A percentile compares a stretch with the other conserved stretches of the same genome.
phyloP scores from a whole-genome alignment of 176 grass and related monocot genomes.

The Stipa capillata region DNA sequence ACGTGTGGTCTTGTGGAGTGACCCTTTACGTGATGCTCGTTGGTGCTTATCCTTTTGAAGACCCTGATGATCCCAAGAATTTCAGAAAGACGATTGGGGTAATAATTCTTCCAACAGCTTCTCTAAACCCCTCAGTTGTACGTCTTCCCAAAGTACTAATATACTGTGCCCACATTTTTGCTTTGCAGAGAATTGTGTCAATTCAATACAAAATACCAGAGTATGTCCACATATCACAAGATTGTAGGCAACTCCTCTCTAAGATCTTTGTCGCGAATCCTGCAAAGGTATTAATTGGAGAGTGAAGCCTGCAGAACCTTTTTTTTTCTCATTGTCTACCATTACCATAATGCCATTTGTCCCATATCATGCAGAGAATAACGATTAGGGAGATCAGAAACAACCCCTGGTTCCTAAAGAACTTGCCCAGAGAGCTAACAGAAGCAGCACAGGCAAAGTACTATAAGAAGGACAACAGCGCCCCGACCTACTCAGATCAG shows the following conservation, averaged over 20 bases:
- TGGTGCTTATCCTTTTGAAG: slow-evolving; percentile 78
- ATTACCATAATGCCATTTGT: neutral
- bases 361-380: slow-evolving; percentile 59
- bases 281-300: slow-evolving; percentile 41
- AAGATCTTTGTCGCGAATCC: slow-evolving; percentile 55
- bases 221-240: slow-evolving; percentile 69
- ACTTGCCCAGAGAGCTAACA: slow-evolving; percentile 84
- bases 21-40: slow-evolving; percentile 79
- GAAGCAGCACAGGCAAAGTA: slow-evolving; percentile 74
- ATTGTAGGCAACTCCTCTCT: slow-evolving; percentile 67
- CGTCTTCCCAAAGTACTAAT: neutral
- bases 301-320: neutral
- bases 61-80: slow-evolving; percentile 64
- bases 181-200: slow-evolving; percentile 61
- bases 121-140: neutral
- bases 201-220: slow-evolving; percentile 83
- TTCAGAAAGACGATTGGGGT: slow-evolving; percentile 76
- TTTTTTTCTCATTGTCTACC: neutral
- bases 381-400: slow-evolving; percentile 95
- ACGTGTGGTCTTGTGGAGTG: slow-evolving; percentile 79
- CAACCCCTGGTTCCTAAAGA: slow-evolving; percentile 97
- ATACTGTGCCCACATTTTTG: neutral
- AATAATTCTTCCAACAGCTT: neutral
- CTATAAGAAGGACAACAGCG: slow-evolving; percentile 75
- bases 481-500: slow-evolving; percentile 67